Evolutionary conservation across 768 basidiomycete genomes (phyloP), one percentile per base, ranked within the genome.

Genomic region (Xerocomellus amylosporus): DNA sequence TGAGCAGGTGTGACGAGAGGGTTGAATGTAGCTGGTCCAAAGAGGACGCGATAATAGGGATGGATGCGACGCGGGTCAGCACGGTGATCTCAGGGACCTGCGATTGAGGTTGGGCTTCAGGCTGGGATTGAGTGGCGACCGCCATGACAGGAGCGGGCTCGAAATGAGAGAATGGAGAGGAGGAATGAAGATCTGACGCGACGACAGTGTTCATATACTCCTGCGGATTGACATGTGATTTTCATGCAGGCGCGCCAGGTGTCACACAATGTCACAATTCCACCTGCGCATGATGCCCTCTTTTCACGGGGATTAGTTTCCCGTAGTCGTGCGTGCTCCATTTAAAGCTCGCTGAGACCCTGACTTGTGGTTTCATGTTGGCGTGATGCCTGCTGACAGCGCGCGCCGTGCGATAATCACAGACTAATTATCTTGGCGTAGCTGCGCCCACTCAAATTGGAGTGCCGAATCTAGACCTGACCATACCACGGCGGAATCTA

Each of bases 1-100:
- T 89, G 67, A 82, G 80, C 5, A 75, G 49, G 73, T 88, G 86
- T 38, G 72, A 77, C 30, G 76, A 76, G 53, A 92, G 77, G 8
- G 83, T 79, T 33, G 72, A 70, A 65, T 87, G 82, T 54, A 90
- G 69, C 37, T 83, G 79, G 54, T 76, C 74, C 54, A 90, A 68
- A 5, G 82, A 81, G 50, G 81, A 85, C 45, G 82, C 81, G 63
- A 93, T 76, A 41, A 91, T 71, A 20, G 90, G 90, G 54, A 93
- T 90, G 43, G 82, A 79, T n/a, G 77, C 80, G 46, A 92, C 79
- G 53, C 88, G 85, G 37, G 67, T 62, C 51, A 92, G 56, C 58
- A 82, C 73, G 43, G 82, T 89, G 63, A 89, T 64, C 66, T 84
- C 83, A 50, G 87, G 84, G 22, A 44, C 34, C 38, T 63, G 54